Percentiles rank a stretch among this genome's conserved stretches.
phyloP scores from a whole-genome alignment of 805 yeast genomes.

The Diddensiella santjacobensis region DNA sequence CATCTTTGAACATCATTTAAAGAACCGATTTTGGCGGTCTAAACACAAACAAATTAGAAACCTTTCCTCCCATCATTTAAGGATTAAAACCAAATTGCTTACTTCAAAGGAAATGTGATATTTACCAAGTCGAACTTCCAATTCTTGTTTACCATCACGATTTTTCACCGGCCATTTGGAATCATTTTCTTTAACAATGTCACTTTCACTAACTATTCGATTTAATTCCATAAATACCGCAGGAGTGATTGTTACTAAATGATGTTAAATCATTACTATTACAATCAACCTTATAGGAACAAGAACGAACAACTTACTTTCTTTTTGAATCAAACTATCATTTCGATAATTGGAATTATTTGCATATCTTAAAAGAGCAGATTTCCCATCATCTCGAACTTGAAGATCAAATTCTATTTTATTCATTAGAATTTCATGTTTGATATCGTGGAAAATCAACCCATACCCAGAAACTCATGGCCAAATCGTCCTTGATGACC shows the following conservation, averaged over 20 bases:
- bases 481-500: constrained; percentile 45
- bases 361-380: constrained; percentile 39
- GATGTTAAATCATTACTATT: too few relatives aligned
- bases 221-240: constrained; percentile 36
- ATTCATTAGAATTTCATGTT: too few relatives aligned
- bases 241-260: constrained; percentile 33
- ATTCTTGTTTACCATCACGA: constrained; percentile 41
- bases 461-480: constrained; percentile 42
- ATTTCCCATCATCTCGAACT: constrained; percentile 29
- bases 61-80: neutral
- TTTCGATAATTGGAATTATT: constrained; percentile 45
- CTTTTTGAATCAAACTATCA: constrained; percentile 41
- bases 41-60: neutral
- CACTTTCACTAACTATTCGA: constrained; percentile 37
- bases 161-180: constrained; percentile 40
- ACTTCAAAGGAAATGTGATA: constrained; percentile 35
- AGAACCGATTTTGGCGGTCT: constrained; percentile 40
- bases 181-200: constrained; percentile 41
- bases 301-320: too few relatives aligned
- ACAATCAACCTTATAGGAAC: neutral
- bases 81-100: constrained; percentile 20
- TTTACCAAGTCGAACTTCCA: constrained; percentile 39
- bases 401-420: constrained; percentile 36
- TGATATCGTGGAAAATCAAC: constrained; percentile 1
- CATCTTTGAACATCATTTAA: constrained; percentile 38